Evolutionary conservation across 768 basidiomycete genomes (phyloP).

Genomic region (Kondoa malvinella): DNA sequence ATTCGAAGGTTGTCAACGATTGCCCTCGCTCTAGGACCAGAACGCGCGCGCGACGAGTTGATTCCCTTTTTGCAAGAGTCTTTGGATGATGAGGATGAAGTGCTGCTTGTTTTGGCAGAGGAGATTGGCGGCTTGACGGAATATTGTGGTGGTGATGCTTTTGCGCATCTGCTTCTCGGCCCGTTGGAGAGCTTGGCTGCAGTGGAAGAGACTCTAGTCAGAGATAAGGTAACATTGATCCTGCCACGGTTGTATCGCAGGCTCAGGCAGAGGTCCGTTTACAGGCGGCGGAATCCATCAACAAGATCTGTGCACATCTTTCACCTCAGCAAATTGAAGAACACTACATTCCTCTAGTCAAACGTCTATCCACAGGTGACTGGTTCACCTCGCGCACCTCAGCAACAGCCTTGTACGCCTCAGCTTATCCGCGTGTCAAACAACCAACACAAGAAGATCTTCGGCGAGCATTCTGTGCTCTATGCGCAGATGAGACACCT

Average conservation of each 20-base stretch:
- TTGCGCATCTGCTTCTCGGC: conserved; percentile 71
- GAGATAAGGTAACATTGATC: conserved; percentile 61
- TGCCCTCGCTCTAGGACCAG: conserved; percentile 83
- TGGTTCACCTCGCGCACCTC: conserved; percentile 99
- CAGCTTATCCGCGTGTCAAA: conserved; percentile 49
- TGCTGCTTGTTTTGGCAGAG: conserved; percentile 83
- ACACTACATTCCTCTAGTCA: conserved; percentile 76
- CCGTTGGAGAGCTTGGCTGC: conserved; percentile 89
- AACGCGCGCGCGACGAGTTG: conserved; percentile 86
- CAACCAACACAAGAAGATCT: conserved; percentile 54
- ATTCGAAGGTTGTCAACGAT: conserved; percentile 96
- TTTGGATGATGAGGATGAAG: conserved; percentile 99
- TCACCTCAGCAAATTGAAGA: conserved; percentile 67
- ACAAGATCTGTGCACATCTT: conserved; percentile 64
- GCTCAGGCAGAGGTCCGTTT: not conserved
- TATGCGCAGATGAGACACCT: conserved; percentile 87
- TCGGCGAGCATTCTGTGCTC: conserved; percentile 59
- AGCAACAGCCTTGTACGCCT: conserved; percentile 77
- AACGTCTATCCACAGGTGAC: conserved; percentile 75
- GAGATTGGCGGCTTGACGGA: conserved; percentile 89
- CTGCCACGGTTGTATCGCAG: not conserved
- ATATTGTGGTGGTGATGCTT: conserved; percentile 75
- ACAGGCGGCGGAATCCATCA: conserved; percentile 89
- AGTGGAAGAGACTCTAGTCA: conserved; percentile 91
- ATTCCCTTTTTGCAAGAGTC: conserved; percentile 95